Evolutionary conservation across 176 grass and related monocot species (phyloP).

Genomic region (Canna indica): DNA sequence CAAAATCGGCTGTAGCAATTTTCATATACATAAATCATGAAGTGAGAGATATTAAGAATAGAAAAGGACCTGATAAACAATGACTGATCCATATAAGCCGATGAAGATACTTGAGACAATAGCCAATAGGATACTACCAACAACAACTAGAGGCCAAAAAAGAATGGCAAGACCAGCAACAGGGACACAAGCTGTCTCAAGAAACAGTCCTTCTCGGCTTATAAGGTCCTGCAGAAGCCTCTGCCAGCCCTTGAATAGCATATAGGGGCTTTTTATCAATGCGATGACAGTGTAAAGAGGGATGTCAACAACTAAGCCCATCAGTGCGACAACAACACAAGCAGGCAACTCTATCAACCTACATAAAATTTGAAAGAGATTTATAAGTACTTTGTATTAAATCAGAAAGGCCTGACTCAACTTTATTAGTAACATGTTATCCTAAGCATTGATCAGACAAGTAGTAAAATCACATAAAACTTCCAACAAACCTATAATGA

Average conservation of each 20-base stretch:
- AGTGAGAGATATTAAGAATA: background rate
- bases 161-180: conserved; percentile 79
- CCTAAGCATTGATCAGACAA: background rate
- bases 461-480: background rate
- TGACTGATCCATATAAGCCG: conserved; percentile 76
- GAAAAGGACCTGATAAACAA: conserved; percentile 68
- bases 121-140: conserved; percentile 65
- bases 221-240: conserved; percentile 77
- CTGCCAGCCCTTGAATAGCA: conserved; percentile 99
- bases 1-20: background rate
- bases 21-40: background rate
- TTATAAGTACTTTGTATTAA: background rate
- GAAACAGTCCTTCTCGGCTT: conserved; percentile 73
- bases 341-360: conserved; percentile 70
- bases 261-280: conserved; percentile 86
- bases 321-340: conserved; percentile 43
- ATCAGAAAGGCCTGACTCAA: background rate
- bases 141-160: conserved; percentile 76
- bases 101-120: conserved; percentile 86
- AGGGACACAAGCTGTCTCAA: conserved; percentile 78
- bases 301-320: conserved; percentile 67
- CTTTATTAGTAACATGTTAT: no score
- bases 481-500: no score
- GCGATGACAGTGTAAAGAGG: conserved; percentile 78
- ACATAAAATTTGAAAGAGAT: conserved; percentile 17